Evolutionary conservation across 208 protist genomes (phyloP).

Genomic region (Wallacemonas sp.): DNA sequence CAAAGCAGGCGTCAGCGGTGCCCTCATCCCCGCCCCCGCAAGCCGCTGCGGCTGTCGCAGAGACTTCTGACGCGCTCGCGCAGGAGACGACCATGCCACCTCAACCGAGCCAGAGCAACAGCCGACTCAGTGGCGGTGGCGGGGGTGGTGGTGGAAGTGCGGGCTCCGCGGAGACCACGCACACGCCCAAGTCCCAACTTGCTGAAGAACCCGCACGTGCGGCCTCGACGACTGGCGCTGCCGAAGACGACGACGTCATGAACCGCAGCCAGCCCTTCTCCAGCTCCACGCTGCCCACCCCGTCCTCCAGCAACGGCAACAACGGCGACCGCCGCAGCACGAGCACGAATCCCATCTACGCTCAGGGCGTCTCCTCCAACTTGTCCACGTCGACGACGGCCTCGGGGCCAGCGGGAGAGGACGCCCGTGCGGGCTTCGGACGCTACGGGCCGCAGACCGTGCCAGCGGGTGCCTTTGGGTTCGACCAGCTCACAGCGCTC

Average conservation of each 20-base stretch:
- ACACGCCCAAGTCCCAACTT: too few species aligned
- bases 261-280: conserved; percentile 16
- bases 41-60: neutral
- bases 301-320: conserved; percentile 3
- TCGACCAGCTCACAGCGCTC: too few species aligned
- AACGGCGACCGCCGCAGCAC: conserved; percentile 4
- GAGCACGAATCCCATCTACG: conserved; percentile 18
- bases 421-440: neutral
- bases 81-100: conserved; percentile 11
- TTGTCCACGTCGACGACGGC: neutral
- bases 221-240: too few species aligned
- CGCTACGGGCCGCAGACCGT: neutral
- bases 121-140: neutral
- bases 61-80: neutral
- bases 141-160: neutral
- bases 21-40: neutral
- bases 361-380: conserved; percentile 12
- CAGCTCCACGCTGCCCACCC: neutral
- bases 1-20: too few species aligned
- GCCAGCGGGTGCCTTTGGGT: neutral
- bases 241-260: conserved; percentile 3
- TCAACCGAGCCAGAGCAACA: neutral
- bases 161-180: neutral
- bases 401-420: neutral
- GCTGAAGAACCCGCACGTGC: too few species aligned